A percentile compares a stretch with the other conserved stretches of the same genome.
These are phyloP conservation scores for Cocos nucifera DNA, from an alignment of 176 grass and related monocot genomes.

Conservation along the genomic window DNA sequence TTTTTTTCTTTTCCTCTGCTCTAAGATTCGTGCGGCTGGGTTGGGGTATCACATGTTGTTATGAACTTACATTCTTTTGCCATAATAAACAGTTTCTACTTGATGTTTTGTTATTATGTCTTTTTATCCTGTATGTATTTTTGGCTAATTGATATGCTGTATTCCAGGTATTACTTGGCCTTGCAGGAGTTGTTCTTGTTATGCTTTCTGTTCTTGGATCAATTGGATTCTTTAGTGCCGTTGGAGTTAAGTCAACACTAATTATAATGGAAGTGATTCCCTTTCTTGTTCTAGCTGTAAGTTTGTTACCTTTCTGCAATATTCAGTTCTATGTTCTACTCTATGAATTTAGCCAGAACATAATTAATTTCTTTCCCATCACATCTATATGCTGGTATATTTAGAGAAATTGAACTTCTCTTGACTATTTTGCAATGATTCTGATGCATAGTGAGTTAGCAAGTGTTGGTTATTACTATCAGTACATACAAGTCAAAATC, in stretches of 20 bases:
- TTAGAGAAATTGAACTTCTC: too few species aligned
- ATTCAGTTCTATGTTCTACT: constrained; percentile 14
- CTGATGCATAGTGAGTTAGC: too few species aligned
- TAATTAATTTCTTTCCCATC: too few species aligned
- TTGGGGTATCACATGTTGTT: too few species aligned
- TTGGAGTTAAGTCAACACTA: constrained; percentile 90
- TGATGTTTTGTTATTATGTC: neutral
- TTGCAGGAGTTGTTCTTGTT: constrained; percentile 84
- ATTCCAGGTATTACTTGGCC: constrained; percentile 81
- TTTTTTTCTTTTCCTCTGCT: too few species aligned
- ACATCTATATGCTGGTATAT: too few species aligned
- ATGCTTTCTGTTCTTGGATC: constrained; percentile 95
- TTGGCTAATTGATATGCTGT: constrained; percentile 15
- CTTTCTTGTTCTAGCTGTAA: constrained; percentile 95
- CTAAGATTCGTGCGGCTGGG: too few species aligned
- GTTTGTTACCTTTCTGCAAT: constrained; percentile 33
- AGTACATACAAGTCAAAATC: too few species aligned
- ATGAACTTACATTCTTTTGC: too few species aligned
- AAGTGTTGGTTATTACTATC: too few species aligned
- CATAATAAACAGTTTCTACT: too few species aligned
- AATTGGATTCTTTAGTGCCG: constrained; percentile 82
- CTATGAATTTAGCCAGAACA: neutral
- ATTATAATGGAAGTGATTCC: constrained; percentile 99
- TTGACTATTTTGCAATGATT: too few species aligned
- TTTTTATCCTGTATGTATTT: neutral